Conservation (phyloP, 179 eudicot genomes). For the Spergularia azorica region DNA sequence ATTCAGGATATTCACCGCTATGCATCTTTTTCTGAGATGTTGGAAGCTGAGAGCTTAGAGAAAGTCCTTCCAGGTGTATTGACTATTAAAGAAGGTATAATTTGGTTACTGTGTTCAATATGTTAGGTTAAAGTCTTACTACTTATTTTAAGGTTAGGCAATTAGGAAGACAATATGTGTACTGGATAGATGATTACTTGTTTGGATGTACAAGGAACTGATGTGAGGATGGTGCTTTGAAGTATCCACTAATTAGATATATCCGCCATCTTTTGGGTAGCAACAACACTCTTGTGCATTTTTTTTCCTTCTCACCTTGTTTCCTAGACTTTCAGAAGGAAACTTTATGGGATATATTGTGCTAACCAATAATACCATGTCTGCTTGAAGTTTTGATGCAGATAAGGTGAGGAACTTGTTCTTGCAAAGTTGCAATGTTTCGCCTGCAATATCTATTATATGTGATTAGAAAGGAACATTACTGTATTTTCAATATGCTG, state of each 20-base stretch:
- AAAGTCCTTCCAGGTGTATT: slow-evolving; percentile 78
- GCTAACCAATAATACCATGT: no score
- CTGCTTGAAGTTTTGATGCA: no score
- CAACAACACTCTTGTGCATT: background rate
- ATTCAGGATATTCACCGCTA: slow-evolving; percentile 63
- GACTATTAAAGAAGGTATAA: slow-evolving; percentile 69
- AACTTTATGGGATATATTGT: no score
- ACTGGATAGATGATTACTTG: background rate
- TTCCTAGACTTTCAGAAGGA: background rate
- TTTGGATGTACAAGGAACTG: background rate
- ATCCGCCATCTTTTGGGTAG: no score
- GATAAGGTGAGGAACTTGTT: no score
- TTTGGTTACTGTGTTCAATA: background rate
- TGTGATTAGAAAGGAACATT: no score
- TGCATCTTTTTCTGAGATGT: slow-evolving; percentile 78
- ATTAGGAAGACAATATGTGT: background rate
- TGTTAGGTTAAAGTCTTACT: background rate
- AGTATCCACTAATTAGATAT: background rate
- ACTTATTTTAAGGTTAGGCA: background rate
- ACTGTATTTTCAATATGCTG: no score
- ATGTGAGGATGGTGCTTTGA: background rate
- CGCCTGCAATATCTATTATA: no score
- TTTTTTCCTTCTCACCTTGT: background rate
- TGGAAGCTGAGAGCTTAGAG: slow-evolving; percentile 62
- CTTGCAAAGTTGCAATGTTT: no score